Evolutionary conservation across 371 early-diverging fungal genomes (phyloP).

Genomic region (Mortierella sp.): DNA sequence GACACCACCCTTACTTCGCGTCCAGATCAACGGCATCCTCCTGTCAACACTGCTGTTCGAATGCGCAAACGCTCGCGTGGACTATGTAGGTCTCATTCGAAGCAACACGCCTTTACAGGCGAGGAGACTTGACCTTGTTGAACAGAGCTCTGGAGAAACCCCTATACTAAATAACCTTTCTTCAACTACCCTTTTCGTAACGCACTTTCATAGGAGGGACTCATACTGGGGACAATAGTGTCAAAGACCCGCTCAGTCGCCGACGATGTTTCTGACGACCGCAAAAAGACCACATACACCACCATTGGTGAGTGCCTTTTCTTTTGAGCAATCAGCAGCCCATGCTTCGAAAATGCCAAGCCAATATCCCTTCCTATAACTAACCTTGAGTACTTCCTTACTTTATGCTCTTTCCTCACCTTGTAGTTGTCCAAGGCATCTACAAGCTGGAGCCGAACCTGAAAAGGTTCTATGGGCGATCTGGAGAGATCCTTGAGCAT

Average conservation of each 20-base stretch:
- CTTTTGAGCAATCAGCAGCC: neutral
- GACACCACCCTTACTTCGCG: conserved; percentile 32
- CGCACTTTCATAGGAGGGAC: conserved; percentile 34
- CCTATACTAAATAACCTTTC: neutral
- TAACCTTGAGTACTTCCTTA: neutral
- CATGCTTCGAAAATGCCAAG: neutral
- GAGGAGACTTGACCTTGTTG: neutral
- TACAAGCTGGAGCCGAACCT: conserved; percentile 51
- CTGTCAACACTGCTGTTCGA: conserved; percentile 54
- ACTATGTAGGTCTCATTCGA: conserved; percentile 31
- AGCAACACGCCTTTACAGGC: neutral
- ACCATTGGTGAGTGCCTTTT: conserved; percentile 37
- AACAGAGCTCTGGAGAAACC: neutral
- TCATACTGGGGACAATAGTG: conserved; percentile 42
- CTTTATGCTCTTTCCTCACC: neutral
- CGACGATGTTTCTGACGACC: conserved; percentile 50
- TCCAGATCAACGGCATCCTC: conserved; percentile 52
- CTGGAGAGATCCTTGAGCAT: conserved; percentile 37
- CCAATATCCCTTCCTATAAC: neutral
- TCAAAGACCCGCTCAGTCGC: conserved; percentile 40
- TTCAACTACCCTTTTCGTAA: neutral
- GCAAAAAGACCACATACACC: conserved; percentile 39
- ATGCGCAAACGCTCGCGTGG: conserved; percentile 51
- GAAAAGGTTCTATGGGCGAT: conserved; percentile 44
- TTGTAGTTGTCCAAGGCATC: conserved; percentile 47